Evolutionary conservation across 805 yeast species (phyloP).

Genomic region (Candida endomychidarum): DNA sequence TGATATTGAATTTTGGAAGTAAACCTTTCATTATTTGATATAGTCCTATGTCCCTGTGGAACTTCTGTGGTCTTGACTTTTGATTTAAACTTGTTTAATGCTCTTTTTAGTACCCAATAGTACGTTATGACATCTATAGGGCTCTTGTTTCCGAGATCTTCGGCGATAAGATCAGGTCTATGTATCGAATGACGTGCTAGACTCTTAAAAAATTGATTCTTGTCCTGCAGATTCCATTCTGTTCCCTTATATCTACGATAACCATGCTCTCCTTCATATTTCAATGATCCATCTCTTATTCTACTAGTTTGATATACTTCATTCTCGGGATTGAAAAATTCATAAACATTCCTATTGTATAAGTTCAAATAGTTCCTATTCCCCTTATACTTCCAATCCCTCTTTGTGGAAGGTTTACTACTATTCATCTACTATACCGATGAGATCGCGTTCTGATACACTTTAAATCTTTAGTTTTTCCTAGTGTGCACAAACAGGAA

Average conservation of each 20-base stretch:
- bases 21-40: not conserved
- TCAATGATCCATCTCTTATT: not conserved
- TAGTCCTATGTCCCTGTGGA: not conserved
- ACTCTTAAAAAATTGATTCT: slow-evolving; percentile 50
- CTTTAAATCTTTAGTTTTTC: not conserved
- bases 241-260: slow-evolving; percentile 24
- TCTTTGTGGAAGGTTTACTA: too few relatives aligned
- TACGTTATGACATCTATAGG: slow-evolving; percentile 45
- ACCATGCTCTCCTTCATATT: slow-evolving; percentile 10
- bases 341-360: slow-evolving; percentile 29
- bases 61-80: slow-evolving; percentile 3
- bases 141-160: slow-evolving; percentile 42
- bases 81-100: slow-evolving; percentile 17
- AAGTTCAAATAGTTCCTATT: slow-evolving; percentile 27
- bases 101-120: slow-evolving; percentile 37
- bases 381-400: slow-evolving; percentile 22
- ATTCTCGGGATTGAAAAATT: slow-evolving; percentile 6
- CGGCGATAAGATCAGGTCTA: slow-evolving; percentile 40
- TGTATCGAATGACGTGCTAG: slow-evolving; percentile 52
- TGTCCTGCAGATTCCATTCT: slow-evolving; percentile 49
- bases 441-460: not conserved
- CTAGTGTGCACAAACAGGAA: not conserved
- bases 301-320: slow-evolving; percentile 1
- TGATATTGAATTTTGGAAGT: not conserved
- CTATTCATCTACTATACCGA: not conserved